Percentiles rank a stretch among this genome's conserved stretches.
These are phyloP conservation scores for Fusarium sp. DNA, from an alignment of 2,329 filamentous ascomycete species.

Conservation along the genomic window DNA sequence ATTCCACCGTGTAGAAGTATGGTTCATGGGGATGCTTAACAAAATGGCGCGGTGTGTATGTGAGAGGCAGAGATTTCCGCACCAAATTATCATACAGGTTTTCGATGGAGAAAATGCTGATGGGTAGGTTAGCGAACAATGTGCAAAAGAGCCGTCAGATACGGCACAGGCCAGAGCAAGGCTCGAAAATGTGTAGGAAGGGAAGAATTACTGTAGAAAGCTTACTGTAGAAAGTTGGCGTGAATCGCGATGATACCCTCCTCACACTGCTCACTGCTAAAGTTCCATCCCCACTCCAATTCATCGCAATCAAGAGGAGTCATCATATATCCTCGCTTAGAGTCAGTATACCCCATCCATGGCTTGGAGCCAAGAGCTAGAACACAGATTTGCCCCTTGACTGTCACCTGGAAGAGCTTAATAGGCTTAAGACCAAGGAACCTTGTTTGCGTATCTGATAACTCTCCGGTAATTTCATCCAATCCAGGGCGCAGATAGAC, in stretches of 20 bases:
- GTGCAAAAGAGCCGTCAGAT: too few species aligned
- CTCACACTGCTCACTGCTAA: conserved; percentile 91
- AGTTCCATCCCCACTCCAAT: conserved; percentile 94
- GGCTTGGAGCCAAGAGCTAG: conserved; percentile 90
- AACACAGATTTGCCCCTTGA: conserved; percentile 83
- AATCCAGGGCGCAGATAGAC: conserved; percentile 94
- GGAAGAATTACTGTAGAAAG: too few species aligned
- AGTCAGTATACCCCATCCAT: conserved; percentile 93
- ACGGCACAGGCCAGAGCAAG: background rate
- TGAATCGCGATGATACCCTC: conserved; percentile 92
- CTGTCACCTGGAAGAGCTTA: conserved; percentile 86
- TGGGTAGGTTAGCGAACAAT: conserved; percentile 8
- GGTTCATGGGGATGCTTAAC: conserved; percentile 87
- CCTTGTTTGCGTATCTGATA: conserved; percentile 92
- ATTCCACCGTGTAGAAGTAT: conserved; percentile 92
- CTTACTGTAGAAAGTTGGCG: background rate
- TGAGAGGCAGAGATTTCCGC: conserved; percentile 86
- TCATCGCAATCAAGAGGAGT: conserved; percentile 89
- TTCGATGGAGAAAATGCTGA: conserved; percentile 71
- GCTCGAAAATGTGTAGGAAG: fast-evolving
- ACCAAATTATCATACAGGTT: conserved; percentile 85
- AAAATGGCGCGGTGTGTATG: conserved; percentile 89
- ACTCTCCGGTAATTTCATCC: conserved; percentile 92
- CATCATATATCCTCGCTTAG: conserved; percentile 87
- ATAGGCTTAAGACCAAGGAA: conserved; percentile 93